Base-by-base conservation (phyloP, 2,329 filamentous ascomycete genomes). In the Colletotrichum sp. region DNA sequence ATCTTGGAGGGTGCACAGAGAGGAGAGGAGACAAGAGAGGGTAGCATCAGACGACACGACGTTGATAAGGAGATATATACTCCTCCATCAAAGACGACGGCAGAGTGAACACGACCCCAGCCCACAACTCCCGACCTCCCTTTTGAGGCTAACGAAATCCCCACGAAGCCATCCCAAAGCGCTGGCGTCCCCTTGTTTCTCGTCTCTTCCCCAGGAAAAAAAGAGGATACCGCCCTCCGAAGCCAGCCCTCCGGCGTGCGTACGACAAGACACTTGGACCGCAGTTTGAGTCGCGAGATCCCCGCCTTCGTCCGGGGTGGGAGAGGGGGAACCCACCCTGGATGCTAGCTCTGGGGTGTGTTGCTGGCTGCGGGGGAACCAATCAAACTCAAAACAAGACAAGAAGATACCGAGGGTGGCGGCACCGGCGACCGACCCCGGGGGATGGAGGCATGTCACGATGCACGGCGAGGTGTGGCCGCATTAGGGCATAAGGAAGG, bases 321-420 rank as follows among this genome's bases (percentile, higher is more conserved):
- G 36, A 60, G 39, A 60, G 34, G 69, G 52, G 59, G 68, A 55
- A 36, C 39, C 69, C 73, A 68, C 57, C 57, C 24, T 60, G 57
- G 44, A 69, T 73, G 73, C 64, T 75, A 64, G 64, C 44, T 30
- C 62, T 21, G 21, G 32, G 52, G 39, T 13, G 39, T 67, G 39
- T 52, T 52, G 15, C 52, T 52, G 59, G 32, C 64, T 76, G 73
- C 70, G 73, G 73, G 73, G 73, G 70, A 34, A 26, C 70, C 70
- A 76, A 73, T 76, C 70, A 76, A 69, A 68, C 57, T 30, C 57
- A 36, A 65, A 76, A 68, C 26, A 73, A 36, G 64, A 68, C 63
- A 49, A 49, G 70, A 65, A 59, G 70, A 76, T 76, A 65, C 73
- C 73, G 70, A 76, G 73, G 73, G 73, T 76, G 73, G 73, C 73